phyloP scores from a whole-genome alignment of 1,284 basidiomycete species.

The Cutaneotrichosporon curvatum region DNA sequence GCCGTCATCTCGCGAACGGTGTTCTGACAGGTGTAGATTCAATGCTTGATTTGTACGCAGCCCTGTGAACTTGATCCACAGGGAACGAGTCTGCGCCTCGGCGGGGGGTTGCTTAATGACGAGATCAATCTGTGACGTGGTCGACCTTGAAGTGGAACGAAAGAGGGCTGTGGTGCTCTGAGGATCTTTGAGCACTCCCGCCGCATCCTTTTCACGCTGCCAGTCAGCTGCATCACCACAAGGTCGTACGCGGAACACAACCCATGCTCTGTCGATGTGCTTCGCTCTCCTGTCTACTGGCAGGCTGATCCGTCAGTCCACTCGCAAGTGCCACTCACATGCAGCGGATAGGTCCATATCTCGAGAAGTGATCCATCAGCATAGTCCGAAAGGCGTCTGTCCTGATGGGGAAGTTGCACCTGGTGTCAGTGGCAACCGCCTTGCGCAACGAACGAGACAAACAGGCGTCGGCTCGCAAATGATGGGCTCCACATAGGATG shows the following conservation, averaged over 20 bases:
- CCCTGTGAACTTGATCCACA: slow-evolving; percentile 29
- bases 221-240: not conserved
- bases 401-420: slow-evolving; percentile 24
- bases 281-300: not conserved
- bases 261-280: slow-evolving; percentile 17
- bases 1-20: not conserved
- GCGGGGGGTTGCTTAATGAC: slow-evolving; percentile 9
- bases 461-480: slow-evolving; percentile 23
- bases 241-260: slow-evolving; percentile 27
- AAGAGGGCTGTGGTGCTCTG: slow-evolving; percentile 8
- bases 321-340: slow-evolving; percentile 16
- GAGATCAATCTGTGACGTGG: slow-evolving; percentile 8
- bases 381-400: slow-evolving; percentile 6
- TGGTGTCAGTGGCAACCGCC: slow-evolving; percentile 5
- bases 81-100: slow-evolving; percentile 1
- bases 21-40: slow-evolving; percentile 7
- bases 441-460: slow-evolving; percentile 20
- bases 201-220: slow-evolving; percentile 17
- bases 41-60: slow-evolving; percentile 19
- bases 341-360: slow-evolving; percentile 23
- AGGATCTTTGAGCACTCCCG: slow-evolving; percentile 22
- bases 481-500: slow-evolving; percentile 26
- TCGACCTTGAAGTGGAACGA: slow-evolving; percentile 8
- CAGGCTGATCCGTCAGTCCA: not conserved
- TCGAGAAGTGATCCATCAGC: slow-evolving; percentile 26